A percentile compares a stretch with the other conserved stretches of the same genome.
Conservation (phyloP, 805 yeast species). For the Candida pseudofarinosa region DNA sequence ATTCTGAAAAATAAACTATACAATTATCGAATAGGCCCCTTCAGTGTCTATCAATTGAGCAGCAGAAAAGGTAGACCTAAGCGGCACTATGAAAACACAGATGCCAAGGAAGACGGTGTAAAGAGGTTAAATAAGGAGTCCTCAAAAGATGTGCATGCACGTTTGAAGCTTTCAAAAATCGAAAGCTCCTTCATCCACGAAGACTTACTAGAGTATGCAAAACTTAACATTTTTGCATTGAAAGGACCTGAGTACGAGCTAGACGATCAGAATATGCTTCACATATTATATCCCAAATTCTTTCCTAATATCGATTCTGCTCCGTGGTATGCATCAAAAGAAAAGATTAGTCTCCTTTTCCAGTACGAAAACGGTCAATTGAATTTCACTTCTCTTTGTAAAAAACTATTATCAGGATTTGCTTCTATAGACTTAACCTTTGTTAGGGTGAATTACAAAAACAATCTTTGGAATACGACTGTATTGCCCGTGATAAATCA, state of each 20-base stretch:
- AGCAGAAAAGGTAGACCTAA: background rate
- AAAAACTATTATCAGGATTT: conserved; percentile 15
- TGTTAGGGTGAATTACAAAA: conserved; percentile 17
- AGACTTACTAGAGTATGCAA: conserved; percentile 32
- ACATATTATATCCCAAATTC: conserved; percentile 41
- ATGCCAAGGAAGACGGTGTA: background rate
- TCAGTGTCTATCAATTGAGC: conserved; percentile 14
- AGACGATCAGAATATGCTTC: conserved; percentile 40
- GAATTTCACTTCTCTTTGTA: conserved; percentile 18
- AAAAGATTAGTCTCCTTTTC: conserved; percentile 15
- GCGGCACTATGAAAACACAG: background rate
- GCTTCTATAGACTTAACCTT: conserved; percentile 20
- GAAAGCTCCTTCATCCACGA: conserved; percentile 33
- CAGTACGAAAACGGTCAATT: conserved; percentile 6
- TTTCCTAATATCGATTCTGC: conserved; percentile 40
- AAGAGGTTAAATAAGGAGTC: background rate
- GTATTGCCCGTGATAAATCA: conserved; percentile 28
- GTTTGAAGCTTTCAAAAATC: conserved; percentile 20
- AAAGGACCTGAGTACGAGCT: conserved; percentile 35
- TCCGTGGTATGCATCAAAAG: conserved; percentile 31
- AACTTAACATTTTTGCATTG: conserved; percentile 37
- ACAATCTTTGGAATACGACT: conserved; percentile 25
- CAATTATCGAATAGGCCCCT: conserved; percentile 19
- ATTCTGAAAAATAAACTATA: conserved; percentile 5
- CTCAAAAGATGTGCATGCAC: background rate